phyloP scores from a whole-genome alignment of 345 rosid species.

The Turnera subulata region DNA sequence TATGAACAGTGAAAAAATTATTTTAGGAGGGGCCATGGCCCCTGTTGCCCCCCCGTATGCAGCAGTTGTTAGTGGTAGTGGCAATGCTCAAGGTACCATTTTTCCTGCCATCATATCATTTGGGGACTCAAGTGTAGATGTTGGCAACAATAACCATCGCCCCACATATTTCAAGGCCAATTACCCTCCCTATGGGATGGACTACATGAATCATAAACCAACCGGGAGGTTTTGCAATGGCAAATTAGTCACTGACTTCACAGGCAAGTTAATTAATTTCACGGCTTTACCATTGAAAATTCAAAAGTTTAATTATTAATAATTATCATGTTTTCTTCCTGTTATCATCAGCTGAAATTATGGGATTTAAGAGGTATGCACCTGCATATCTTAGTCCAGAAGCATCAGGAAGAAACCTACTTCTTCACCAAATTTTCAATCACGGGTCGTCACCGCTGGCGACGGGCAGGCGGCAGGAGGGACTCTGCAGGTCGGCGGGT shows the following conservation, averaged over 20 bases:
- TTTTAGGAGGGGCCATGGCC: too few species aligned
- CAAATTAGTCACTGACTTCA: slow-evolving; percentile 76
- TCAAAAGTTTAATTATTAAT: too few species aligned
- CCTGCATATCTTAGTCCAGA: slow-evolving; percentile 83
- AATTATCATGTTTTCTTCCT: background rate
- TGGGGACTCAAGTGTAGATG: slow-evolving; percentile 88
- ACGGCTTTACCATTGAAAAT: background rate
- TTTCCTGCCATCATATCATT: slow-evolving; percentile 69
- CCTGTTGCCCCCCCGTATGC: too few species aligned
- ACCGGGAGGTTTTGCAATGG: slow-evolving; percentile 96
- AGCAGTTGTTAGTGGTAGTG: background rate
- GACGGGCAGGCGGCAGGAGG: too few species aligned
- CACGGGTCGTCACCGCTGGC: too few species aligned
- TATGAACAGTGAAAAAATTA: too few species aligned
- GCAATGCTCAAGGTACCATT: slow-evolving; percentile 39
- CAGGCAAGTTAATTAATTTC: slow-evolving; percentile 33
- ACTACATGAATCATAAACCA: slow-evolving; percentile 53
- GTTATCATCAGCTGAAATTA: slow-evolving; percentile 56
- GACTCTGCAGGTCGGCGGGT: too few species aligned
- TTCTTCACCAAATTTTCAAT: too few species aligned
- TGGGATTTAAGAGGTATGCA: slow-evolving; percentile 70
- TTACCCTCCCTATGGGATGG: slow-evolving; percentile 92
- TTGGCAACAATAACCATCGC: slow-evolving; percentile 85
- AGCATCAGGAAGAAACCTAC: slow-evolving; percentile 81
- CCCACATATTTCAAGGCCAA: slow-evolving; percentile 71